Conservation (phyloP, 139 green algal species). For the Chlorella sp. region DNA sequence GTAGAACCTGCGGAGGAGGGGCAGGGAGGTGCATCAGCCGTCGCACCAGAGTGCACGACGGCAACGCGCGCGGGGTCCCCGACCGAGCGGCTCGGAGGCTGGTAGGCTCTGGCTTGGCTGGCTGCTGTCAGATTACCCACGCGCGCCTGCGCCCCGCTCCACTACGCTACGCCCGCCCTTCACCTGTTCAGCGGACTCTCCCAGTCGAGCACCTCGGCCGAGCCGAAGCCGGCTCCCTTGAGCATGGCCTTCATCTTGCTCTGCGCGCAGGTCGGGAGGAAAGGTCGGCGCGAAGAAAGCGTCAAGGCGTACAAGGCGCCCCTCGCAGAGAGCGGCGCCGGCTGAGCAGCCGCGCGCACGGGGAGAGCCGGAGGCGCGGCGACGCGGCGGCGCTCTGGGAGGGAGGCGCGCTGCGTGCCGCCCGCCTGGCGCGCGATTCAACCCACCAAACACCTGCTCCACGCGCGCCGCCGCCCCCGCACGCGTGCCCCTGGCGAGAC, state of each 20-base stretch:
- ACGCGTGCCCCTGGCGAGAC: no score
- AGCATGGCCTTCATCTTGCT: conserved; percentile 13
- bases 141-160: neutral
- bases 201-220: conserved; percentile 17
- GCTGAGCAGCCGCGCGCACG: neutral
- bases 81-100: neutral
- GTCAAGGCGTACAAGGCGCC: no score
- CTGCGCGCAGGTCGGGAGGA: neutral
- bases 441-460: neutral
- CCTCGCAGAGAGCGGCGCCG: neutral
- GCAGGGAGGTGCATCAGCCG: neutral
- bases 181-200: conserved; percentile 13
- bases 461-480: neutral
- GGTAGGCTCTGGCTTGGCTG: neutral
- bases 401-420: no score
- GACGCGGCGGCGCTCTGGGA: no score
- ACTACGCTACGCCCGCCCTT: no score
- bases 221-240: neutral
- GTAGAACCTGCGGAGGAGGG: conserved; percentile 9
- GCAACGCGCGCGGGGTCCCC: neutral
- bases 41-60: neutral
- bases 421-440: neutral
- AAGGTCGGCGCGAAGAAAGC: neutral
- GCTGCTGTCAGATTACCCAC: neutral
- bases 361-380: no score